phyloP scores from a whole-genome alignment of 345 rosid genomes.

The Murraya koenigii region DNA sequence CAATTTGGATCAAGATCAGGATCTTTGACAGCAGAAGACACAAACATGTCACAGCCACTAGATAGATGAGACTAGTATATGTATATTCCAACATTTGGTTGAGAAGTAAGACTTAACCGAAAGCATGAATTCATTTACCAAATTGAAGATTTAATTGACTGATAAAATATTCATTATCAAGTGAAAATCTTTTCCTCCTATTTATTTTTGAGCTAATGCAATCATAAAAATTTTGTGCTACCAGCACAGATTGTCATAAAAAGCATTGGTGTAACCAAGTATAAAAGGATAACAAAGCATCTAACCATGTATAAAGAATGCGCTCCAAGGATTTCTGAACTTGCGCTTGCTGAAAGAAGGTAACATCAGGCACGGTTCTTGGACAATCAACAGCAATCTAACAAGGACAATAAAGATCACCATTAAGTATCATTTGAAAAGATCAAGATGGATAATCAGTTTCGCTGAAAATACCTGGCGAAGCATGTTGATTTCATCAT shows the following conservation, averaged over 20 bases:
- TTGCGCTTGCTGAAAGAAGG: constrained; percentile 91
- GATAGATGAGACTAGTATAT: not conserved
- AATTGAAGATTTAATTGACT: not conserved
- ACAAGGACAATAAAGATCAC: constrained; percentile 8
- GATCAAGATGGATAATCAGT: not conserved
- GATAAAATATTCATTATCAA: not conserved
- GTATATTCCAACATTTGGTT: not conserved
- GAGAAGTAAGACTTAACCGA: not conserved
- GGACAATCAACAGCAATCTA: constrained; percentile 99
- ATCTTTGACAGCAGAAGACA: too few species aligned
- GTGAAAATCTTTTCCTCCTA: not conserved
- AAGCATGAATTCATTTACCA: not conserved
- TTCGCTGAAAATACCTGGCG: constrained; percentile 63
- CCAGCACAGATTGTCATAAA: not conserved
- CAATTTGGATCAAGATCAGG: too few species aligned
- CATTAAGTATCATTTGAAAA: constrained; percentile 11
- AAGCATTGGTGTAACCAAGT: not conserved
- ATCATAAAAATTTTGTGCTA: not conserved
- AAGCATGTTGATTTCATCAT: constrained; percentile 96
- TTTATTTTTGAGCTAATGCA: not conserved
- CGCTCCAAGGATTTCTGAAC: constrained; percentile 98
- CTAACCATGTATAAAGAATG: constrained; percentile 94
- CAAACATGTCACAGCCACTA: too few species aligned
- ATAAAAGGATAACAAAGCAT: constrained; percentile 9
- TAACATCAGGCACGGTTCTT: constrained; percentile 92